Evolutionary conservation across 2,329 filamentous ascomycete species (phyloP).

Genomic region (Albifimbria verrucaria): DNA sequence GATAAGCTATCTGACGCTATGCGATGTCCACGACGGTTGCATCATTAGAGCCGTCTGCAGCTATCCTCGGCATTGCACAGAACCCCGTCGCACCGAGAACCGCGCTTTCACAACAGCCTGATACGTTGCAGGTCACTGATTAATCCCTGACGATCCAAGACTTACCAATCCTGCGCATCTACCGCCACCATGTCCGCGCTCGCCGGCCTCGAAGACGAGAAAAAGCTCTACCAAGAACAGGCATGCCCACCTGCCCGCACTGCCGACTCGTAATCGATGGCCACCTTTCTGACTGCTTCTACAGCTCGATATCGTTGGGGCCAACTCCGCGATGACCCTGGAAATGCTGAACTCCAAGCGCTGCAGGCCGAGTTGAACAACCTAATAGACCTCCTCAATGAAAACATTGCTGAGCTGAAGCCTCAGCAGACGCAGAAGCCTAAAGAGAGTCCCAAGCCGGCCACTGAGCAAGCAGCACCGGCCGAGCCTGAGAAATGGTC

Average conservation of each 20-base stretch:
- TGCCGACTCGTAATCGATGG: not conserved
- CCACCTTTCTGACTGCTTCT: conserved; percentile 16
- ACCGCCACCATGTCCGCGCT: conserved; percentile 29
- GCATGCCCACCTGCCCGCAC: conserved; percentile 28
- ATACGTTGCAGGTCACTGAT: no score
- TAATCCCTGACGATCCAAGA: no score
- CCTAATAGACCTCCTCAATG: conserved; percentile 75
- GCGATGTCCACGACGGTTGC: no score
- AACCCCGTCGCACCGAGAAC: no score
- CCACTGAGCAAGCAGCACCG: conserved; percentile 43
- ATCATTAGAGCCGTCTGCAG: no score
- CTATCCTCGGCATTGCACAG: no score
- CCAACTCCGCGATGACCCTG: conserved; percentile 76
- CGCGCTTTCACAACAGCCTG: no score
- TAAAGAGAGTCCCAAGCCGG: conserved; percentile 13
- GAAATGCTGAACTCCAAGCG: conserved; percentile 72
- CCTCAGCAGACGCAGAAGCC: conserved; percentile 43
- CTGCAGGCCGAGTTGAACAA: conserved; percentile 79
- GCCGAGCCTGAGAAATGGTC: conserved; percentile 72
- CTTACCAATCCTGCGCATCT: no score
- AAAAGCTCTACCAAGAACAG: conserved; percentile 55
- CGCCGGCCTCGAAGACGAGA: conserved; percentile 48
- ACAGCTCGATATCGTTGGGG: conserved; percentile 73
- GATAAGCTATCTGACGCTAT: no score
- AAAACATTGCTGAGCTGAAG: conserved; percentile 77